Evolutionary conservation across 2,329 filamentous ascomycete genomes (phyloP).

Genomic region (Penicillium psychrosexuale): DNA sequence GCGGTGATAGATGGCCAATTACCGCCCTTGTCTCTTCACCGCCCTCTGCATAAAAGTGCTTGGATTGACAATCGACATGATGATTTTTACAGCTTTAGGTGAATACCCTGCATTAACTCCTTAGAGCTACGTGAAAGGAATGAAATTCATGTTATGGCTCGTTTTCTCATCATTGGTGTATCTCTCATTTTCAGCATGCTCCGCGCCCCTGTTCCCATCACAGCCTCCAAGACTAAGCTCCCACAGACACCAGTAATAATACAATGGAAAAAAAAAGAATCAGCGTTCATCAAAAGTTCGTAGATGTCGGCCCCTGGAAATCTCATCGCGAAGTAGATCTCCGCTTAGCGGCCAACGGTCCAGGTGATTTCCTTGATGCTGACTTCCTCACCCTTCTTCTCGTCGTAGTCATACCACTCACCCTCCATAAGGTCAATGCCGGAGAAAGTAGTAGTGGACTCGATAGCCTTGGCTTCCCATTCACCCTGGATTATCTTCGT

Average conservation of each 20-base stretch:
- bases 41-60: slow-evolving; percentile 16
- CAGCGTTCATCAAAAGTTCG: slow-evolving; percentile 9
- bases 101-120: background rate
- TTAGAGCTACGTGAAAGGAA: background rate
- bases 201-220: background rate
- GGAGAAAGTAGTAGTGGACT: slow-evolving; percentile 77
- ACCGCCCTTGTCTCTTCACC: slow-evolving; percentile 16
- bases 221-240: background rate
- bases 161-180: background rate
- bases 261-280: background rate
- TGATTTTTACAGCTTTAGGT: background rate
- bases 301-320: background rate
- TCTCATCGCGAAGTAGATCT: slow-evolving; percentile 25
- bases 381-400: slow-evolving; percentile 87
- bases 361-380: slow-evolving; percentile 87
- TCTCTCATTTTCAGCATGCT: background rate
- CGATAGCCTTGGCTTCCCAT: slow-evolving; percentile 78
- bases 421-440: slow-evolving; percentile 80
- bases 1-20: slow-evolving; percentile 4
- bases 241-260: slow-evolving; percentile 1
- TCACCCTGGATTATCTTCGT: slow-evolving; percentile 61
- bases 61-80: background rate
- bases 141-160: background rate
- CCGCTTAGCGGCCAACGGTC: slow-evolving; percentile 65
- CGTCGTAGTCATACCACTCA: slow-evolving; percentile 98